Percentiles rank a stretch among this genome's conserved stretches.
Conservation (phyloP, 768 basidiomycete species). For the Russula brevipes region DNA sequence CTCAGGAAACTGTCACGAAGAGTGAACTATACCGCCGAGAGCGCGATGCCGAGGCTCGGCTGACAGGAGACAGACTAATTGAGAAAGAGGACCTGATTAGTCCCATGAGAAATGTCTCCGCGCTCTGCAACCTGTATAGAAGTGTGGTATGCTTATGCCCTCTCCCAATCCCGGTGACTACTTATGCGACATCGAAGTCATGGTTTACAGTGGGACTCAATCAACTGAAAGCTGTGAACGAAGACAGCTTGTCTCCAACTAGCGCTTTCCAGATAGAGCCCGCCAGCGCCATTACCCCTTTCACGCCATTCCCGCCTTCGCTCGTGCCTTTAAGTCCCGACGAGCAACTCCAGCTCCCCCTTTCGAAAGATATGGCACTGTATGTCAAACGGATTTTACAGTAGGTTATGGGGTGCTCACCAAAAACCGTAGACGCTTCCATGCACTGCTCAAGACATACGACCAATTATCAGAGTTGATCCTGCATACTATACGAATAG, state of each 20-base stretch:
- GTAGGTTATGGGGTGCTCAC: conserved; percentile 58
- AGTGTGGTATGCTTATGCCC: conserved; percentile 62
- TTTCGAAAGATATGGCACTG: conserved; percentile 88
- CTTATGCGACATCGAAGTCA: conserved; percentile 41
- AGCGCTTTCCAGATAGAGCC: conserved; percentile 49
- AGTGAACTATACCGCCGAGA: conserved; percentile 68
- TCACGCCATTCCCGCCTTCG: conserved; percentile 44
- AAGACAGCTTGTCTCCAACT: conserved; percentile 50
- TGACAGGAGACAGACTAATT: conserved; percentile 53
- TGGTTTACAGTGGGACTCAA: conserved; percentile 81
- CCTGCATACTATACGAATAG: conserved; percentile 80
- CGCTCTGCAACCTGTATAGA: conserved; percentile 73
- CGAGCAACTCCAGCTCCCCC: conserved; percentile 60
- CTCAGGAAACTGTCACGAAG: conserved; percentile 38
- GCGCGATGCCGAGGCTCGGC: conserved; percentile 66
- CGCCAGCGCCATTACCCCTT: conserved; percentile 40
- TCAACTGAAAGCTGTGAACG: conserved; percentile 56
- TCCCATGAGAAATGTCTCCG: conserved; percentile 65
- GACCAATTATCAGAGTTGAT: conserved; percentile 84
- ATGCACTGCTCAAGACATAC: conserved; percentile 85
- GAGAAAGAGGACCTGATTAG: conserved; percentile 60
- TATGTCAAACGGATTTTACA: conserved; percentile 56
- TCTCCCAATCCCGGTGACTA: background rate
- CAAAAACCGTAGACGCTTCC: conserved; percentile 65
- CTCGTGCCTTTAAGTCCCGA: conserved; percentile 36